Evolutionary conservation across 202 grass and related monocot species (phyloP).

Genomic region (Zoysia matrella): DNA sequence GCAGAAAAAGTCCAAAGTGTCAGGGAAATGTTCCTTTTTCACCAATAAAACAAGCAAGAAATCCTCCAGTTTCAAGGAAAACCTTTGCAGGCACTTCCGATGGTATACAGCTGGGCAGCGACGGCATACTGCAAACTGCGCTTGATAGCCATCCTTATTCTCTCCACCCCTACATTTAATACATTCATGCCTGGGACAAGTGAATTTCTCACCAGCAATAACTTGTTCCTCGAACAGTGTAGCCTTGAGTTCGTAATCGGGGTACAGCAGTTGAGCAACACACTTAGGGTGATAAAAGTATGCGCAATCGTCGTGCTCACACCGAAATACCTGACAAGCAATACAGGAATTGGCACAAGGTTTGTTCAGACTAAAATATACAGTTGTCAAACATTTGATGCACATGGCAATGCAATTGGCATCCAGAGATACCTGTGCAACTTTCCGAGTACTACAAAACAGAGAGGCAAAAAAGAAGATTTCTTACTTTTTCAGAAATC

Average conservation of each 20-base stretch:
- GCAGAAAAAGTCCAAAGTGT: constrained; percentile 6
- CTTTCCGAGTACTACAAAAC: too few species aligned
- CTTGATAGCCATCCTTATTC: constrained; percentile 50
- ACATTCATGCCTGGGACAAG: constrained; percentile 65
- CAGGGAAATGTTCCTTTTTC: neutral
- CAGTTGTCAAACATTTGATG: neutral
- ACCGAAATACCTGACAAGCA: constrained; percentile 49
- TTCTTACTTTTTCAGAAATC: too few species aligned
- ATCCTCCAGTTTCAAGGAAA: neutral
- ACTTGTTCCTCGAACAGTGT: constrained; percentile 24
- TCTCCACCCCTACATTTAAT: constrained; percentile 45
- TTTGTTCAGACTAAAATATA: neutral
- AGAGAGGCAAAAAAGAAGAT: too few species aligned
- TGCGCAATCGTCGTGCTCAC: constrained; percentile 53
- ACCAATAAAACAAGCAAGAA: too few species aligned
- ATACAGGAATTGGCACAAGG: too few species aligned
- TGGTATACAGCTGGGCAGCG: constrained; percentile 81
- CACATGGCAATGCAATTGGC: neutral
- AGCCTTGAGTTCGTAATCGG: constrained; percentile 17
- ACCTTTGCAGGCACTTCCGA: constrained; percentile 74
- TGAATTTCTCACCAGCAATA: constrained; percentile 32
- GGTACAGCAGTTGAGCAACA: constrained; percentile 48
- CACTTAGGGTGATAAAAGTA: constrained; percentile 70
- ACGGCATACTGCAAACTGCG: constrained; percentile 53
- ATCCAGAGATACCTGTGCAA: neutral